These are phyloP conservation scores for Homolaphlyctis polyrhiza DNA, from an alignment of 371 early-diverging fungal species.

Conservation along the genomic window DNA sequence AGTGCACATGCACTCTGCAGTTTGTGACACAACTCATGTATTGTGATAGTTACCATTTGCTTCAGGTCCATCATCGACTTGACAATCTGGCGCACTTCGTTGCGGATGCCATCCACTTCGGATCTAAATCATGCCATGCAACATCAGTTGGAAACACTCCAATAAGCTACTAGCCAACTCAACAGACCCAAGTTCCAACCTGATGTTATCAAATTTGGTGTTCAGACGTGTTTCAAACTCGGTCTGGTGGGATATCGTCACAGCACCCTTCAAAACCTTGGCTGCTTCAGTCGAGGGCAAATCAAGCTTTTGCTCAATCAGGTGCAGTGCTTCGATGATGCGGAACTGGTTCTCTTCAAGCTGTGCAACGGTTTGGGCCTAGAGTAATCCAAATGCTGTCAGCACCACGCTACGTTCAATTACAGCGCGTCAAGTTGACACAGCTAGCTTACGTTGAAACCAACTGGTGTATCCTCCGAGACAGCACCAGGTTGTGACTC, in stretches of 20 bases:
- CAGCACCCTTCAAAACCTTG: not conserved
- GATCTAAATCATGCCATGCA: not conserved
- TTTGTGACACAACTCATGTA: no score
- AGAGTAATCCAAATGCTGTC: not conserved
- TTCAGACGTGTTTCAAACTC: not conserved
- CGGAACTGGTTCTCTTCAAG: constrained; percentile 60
- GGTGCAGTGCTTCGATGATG: constrained; percentile 60
- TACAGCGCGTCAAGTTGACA: no score
- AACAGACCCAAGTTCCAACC: no score
- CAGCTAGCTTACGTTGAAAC: no score
- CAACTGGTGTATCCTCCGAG: no score
- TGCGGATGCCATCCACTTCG: not conserved
- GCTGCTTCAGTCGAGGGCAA: not conserved
- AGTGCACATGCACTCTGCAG: no score
- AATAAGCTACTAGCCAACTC: no score
- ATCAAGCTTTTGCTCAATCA: constrained; percentile 18
- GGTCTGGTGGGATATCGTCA: not conserved
- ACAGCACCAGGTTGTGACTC: no score
- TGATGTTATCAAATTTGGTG: not conserved
- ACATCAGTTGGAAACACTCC: no score
- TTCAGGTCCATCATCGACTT: not conserved
- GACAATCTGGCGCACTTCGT: not conserved
- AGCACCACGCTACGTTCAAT: not conserved
- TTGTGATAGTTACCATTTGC: not conserved
- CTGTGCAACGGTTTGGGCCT: constrained; percentile 24